These are phyloP conservation scores for Trichophyton rubrum DNA, from an alignment of 2,329 filamentous ascomycete genomes.

Conservation along the genomic window DNA sequence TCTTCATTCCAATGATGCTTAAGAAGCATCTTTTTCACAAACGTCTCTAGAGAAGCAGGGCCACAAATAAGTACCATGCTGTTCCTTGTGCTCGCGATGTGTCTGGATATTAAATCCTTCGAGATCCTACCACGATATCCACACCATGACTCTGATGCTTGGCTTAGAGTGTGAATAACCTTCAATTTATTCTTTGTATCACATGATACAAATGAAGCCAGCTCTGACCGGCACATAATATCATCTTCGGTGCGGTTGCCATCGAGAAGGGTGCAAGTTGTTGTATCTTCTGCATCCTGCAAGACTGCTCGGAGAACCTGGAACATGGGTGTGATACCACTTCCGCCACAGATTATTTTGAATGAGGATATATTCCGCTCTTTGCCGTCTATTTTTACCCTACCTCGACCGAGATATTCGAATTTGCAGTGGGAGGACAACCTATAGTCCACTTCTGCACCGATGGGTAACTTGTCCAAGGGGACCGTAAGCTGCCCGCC, in stretches of 20 bases:
- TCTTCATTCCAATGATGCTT: slow-evolving; percentile 1
- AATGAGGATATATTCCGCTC: slow-evolving; percentile 51
- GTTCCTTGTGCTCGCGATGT: background rate
- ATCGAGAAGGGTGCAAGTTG: slow-evolving; percentile 59
- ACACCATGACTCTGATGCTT: slow-evolving; percentile 51
- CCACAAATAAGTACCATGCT: slow-evolving; percentile 8
- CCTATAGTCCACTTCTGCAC: slow-evolving; percentile 69
- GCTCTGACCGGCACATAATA: slow-evolving; percentile 63
- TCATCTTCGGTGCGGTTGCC: slow-evolving; percentile 68
- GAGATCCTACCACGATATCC: slow-evolving; percentile 58
- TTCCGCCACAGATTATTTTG: slow-evolving; percentile 77
- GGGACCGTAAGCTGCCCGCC: slow-evolving; percentile 76
- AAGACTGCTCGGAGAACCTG: slow-evolving; percentile 68
- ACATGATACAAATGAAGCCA: slow-evolving; percentile 49
- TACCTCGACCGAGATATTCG: slow-evolving; percentile 58
- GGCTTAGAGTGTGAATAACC: slow-evolving; percentile 57
- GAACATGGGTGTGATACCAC: slow-evolving; percentile 85
- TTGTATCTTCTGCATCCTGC: slow-evolving; percentile 49
- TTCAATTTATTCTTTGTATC: slow-evolving; percentile 45
- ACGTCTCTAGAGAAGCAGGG: background rate
- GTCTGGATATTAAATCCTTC: slow-evolving; percentile 12
- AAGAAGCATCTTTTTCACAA: background rate
- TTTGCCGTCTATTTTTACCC: slow-evolving; percentile 48
- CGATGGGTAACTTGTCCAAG: slow-evolving; percentile 58
- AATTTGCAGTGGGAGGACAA: slow-evolving; percentile 71